Evolutionary conservation across 176 grass and related monocot genomes (phyloP).

Genomic region (Musa schizocarpa): DNA sequence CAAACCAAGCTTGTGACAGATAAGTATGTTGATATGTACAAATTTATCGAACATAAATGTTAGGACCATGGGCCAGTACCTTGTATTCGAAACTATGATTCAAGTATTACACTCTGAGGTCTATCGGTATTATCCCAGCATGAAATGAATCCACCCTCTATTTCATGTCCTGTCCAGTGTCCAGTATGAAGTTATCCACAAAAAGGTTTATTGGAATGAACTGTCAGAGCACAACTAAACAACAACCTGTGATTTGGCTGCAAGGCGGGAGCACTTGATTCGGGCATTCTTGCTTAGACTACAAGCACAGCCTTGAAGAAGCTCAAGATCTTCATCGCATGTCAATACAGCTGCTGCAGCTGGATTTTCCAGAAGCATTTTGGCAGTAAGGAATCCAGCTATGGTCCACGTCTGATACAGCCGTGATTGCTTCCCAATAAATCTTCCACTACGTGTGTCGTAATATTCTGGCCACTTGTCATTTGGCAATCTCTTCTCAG

Average conservation of each 20-base stretch:
- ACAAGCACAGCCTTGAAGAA: slow-evolving; percentile 89
- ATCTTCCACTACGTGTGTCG: slow-evolving; percentile 74
- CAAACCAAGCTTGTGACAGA: background rate
- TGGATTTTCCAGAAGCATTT: slow-evolving; percentile 72
- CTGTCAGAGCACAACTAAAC: slow-evolving; percentile 27
- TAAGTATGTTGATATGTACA: background rate
- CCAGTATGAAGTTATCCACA: background rate
- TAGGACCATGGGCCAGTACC: background rate
- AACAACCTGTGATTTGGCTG: slow-evolving; percentile 74
- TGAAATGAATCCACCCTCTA: slow-evolving; percentile 3
- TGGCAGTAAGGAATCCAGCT: slow-evolving; percentile 76
- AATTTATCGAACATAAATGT: background rate
- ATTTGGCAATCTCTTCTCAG: slow-evolving; percentile 70
- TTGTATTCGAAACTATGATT: background rate
- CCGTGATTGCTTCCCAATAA: slow-evolving; percentile 83
- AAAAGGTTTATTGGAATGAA: background rate
- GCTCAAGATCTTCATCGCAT: slow-evolving; percentile 91
- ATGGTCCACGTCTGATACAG: slow-evolving; percentile 91
- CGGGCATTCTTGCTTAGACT: slow-evolving; percentile 67
- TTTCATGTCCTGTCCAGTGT: background rate
- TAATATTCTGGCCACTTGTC: slow-evolving; percentile 96
- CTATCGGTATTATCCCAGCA: background rate
- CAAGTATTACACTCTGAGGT: background rate
- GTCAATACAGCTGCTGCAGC: slow-evolving; percentile 61
- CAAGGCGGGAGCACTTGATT: slow-evolving; percentile 75